Conservation (phyloP, 1,139 yeast genomes). For the Kodamaea anthophila region DNA sequence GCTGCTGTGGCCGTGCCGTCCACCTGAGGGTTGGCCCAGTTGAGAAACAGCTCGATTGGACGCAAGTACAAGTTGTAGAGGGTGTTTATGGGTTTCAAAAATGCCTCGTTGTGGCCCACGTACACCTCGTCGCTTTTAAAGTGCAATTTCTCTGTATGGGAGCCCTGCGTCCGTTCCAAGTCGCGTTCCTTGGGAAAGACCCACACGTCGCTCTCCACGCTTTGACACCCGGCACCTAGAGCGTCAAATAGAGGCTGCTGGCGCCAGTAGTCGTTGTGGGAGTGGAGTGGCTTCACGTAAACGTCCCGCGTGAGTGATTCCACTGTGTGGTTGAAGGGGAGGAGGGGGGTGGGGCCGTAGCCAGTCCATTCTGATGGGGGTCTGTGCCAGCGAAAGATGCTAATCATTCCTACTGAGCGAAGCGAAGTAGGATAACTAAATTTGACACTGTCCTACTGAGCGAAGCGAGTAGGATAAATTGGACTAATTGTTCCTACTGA, state of each 20-base stretch:
- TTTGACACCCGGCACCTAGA: constrained; percentile 48
- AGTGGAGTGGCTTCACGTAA: constrained; percentile 49
- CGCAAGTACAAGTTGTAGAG: constrained; percentile 48
- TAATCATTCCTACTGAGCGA: no score
- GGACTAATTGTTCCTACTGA: no score
- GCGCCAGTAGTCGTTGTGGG: constrained; percentile 78
- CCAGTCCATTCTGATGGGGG: constrained; percentile 8
- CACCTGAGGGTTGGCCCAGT: constrained; percentile 35
- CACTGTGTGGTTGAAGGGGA: constrained; percentile 14
- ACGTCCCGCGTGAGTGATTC: constrained; percentile 46
- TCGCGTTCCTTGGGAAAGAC: constrained; percentile 26
- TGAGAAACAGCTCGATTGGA: constrained; percentile 44
- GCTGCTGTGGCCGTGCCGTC: constrained; percentile 5
- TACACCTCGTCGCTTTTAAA: constrained; percentile 39
- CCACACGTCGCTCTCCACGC: constrained; percentile 76
- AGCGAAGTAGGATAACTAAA: no score
- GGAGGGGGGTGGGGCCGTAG: constrained; percentile 10
- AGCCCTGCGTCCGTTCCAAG: constrained; percentile 20
- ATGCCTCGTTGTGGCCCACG: constrained; percentile 59
- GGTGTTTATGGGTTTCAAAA: constrained; percentile 39
- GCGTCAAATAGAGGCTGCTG: constrained; percentile 57
- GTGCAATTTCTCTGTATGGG: constrained; percentile 15
- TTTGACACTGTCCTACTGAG: no score
- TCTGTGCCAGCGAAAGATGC: constrained; percentile 8
- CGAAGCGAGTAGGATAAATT: no score